Conservation (phyloP, 2,329 filamentous ascomycete species). For the Ambrosiella beaveri region DNA sequence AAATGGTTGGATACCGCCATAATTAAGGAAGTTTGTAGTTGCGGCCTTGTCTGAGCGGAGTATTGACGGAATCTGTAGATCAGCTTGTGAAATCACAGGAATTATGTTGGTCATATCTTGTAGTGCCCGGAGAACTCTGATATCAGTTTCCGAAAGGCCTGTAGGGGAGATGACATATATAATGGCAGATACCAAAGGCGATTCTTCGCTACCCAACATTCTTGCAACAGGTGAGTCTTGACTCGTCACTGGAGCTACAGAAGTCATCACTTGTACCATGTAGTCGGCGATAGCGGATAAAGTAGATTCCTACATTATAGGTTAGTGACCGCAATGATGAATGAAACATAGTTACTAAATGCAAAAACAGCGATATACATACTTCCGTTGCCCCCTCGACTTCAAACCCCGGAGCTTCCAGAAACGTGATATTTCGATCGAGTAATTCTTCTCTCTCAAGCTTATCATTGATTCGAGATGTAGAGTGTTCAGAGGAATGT, state of each 20-base stretch:
- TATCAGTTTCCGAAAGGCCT: conserved; percentile 44
- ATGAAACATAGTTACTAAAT: too few species aligned
- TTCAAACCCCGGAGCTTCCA: conserved; percentile 50
- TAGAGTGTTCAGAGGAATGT: conserved; percentile 43
- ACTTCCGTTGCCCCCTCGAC: background rate
- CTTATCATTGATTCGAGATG: conserved; percentile 27
- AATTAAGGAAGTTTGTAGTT: conserved; percentile 23
- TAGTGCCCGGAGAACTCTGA: conserved; percentile 55
- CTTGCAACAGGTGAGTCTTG: conserved; percentile 36
- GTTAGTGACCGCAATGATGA: too few species aligned
- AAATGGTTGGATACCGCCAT: conserved; percentile 46
- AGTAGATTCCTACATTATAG: background rate
- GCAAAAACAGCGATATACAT: background rate
- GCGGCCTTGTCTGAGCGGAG: background rate
- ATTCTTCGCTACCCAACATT: conserved; percentile 65
- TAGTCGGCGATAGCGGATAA: background rate
- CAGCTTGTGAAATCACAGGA: conserved; percentile 43
- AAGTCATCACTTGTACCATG: background rate
- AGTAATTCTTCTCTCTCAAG: conserved; percentile 39
- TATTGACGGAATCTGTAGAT: background rate
- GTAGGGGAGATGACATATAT: conserved; percentile 61
- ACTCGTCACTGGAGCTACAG: background rate
- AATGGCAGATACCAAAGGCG: conserved; percentile 67
- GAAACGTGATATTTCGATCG: conserved; percentile 84
- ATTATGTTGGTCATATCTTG: conserved; percentile 66